Evolutionary conservation across 2,329 filamentous ascomycete species (phyloP), one percentile per base, ranked within the genome.

Genomic region (Cylindrodendrum hubeiense): DNA sequence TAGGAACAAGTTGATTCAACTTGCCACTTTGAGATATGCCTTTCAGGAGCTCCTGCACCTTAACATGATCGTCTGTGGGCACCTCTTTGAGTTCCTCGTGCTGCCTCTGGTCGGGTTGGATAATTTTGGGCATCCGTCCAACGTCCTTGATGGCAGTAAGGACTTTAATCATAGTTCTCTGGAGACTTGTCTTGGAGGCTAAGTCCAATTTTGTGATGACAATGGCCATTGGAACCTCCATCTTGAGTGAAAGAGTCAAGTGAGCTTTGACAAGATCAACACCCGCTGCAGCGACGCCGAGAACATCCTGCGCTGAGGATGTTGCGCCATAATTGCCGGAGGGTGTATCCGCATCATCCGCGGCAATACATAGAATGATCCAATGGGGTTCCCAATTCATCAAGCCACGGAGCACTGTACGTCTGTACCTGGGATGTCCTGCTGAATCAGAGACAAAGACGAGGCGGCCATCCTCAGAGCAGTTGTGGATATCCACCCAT

Each of bases 361-460:
- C 94, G 50, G 94, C 90, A 66, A 98, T 89, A 71, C 97, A 98
- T 2, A 98, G 85, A 22, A 97, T 79, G 1, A 93, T 94, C 91
- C 96, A 99, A 77, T 98, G 94, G 9, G 96, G 96, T 39, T 93
- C 93, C 95, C 96, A 98, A 49, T 95, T 96, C 68, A 99, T 87
- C n/a, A 99, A 84, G 0, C 95, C 94, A 65, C 95, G 89, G 57
- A 98, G 84, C 3, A 94, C 95, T 6, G 95, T 98, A 60, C 96
- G 90, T 51, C 94, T 89, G 79, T 96, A 99, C 47, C 94, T 90
- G 39, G 95, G 91, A 69, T 97, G 93, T 0, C 96, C 96, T 17
- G 95, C 95, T 49, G 95, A 97, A 79, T 99, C 96, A 1, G 94
- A 93, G 7, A 98, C 84, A 71, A 98, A 95, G 5, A 96, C 93